Conservation (phyloP, 164 flowering plant species). For the Stephania cephalantha region DNA sequence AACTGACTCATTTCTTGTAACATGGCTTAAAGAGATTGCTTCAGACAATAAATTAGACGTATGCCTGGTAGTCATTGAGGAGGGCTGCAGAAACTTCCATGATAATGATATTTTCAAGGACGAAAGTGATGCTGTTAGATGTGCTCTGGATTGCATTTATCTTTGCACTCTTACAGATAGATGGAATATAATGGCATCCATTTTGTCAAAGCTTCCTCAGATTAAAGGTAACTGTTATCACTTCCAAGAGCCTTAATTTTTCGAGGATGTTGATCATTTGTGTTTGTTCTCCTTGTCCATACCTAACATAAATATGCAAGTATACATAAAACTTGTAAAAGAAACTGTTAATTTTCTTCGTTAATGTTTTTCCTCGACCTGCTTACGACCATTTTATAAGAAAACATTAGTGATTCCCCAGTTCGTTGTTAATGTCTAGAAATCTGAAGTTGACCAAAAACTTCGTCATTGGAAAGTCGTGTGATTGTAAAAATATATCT, state of each 20-base stretch:
- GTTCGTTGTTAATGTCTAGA: neutral
- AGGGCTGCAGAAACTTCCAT: slow-evolving; percentile 53
- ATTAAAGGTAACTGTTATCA: slow-evolving; percentile 40
- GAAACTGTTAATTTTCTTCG: neutral
- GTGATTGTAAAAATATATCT: no score
- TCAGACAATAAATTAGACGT: slow-evolving; percentile 58
- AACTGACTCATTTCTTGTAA: slow-evolving; percentile 64
- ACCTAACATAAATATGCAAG: neutral
- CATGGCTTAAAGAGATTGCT: slow-evolving; percentile 84
- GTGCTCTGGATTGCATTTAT: slow-evolving; percentile 76
- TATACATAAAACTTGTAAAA: neutral
- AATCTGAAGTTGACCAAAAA: neutral
- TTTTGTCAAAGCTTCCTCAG: slow-evolving; percentile 68
- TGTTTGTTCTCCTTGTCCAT: neutral
- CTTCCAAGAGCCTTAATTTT: no score
- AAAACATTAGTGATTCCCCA: neutral
- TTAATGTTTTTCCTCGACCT: neutral
- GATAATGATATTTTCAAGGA: slow-evolving; percentile 45
- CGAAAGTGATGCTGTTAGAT: slow-evolving; percentile 64
- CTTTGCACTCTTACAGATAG: slow-evolving; percentile 51
- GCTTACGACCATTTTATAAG: neutral
- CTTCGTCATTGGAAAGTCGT: no score
- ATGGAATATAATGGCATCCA: slow-evolving; percentile 79
- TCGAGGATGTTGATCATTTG: no score
- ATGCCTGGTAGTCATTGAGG: slow-evolving; percentile 68